Evolutionary conservation across 495 filamentous ascomycete species (phyloP).

Genomic region (Pyronema domesticum): DNA sequence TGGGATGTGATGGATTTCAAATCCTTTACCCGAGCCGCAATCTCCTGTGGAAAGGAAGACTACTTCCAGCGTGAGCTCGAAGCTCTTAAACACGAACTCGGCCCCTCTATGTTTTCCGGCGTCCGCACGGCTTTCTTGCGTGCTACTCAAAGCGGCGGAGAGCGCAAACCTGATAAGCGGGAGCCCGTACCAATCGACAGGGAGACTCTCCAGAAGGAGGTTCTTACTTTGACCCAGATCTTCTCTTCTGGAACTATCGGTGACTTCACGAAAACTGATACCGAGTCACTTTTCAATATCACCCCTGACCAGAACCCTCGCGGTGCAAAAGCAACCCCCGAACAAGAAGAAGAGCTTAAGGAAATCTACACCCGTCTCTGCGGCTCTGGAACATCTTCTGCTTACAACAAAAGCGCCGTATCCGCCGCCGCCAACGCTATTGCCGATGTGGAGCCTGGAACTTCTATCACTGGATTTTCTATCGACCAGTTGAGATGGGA

Average conservation of each 20-base stretch:
- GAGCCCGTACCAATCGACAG: background rate
- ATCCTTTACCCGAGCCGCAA: constrained; percentile 10
- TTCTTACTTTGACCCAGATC: constrained; percentile 4
- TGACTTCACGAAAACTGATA: constrained; percentile 9
- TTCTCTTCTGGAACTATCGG: constrained; percentile 14
- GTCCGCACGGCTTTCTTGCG: constrained; percentile 3
- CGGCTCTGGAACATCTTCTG: too few relatives aligned
- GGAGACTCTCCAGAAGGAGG: constrained; percentile 2
- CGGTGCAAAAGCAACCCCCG: background rate
- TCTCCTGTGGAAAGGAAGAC: constrained; percentile 3
- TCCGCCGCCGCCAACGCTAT: background rate
- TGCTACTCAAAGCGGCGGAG: background rate
- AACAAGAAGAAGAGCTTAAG: constrained; percentile 11
- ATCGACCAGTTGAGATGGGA: constrained; percentile 17
- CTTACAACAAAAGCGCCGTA: too few relatives aligned
- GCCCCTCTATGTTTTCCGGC: background rate
- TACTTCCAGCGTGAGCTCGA: constrained; percentile 12
- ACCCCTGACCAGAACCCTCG: background rate
- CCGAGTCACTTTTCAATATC: background rate
- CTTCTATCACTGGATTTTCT: constrained; percentile 13
- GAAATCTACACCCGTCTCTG: constrained; percentile 12
- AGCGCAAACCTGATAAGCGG: background rate
- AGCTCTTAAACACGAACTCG: background rate
- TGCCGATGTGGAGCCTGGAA: background rate
- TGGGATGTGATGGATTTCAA: constrained; percentile 17